Conservation (phyloP, 106 monocot species). For the Dendrobium catenatum region DNA sequence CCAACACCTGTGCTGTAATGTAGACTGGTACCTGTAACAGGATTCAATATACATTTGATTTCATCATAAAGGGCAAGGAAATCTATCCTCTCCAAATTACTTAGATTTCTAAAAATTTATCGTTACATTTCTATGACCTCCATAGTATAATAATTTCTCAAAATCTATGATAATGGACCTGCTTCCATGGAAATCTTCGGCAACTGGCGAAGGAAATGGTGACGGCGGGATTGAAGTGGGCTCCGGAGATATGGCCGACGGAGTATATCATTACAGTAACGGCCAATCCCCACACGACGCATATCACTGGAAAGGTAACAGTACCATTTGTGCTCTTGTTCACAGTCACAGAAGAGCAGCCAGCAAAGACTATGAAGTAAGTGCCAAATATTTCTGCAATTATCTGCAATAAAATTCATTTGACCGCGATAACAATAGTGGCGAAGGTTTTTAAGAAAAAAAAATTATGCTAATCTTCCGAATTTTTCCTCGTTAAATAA, state of each 20-base stretch:
- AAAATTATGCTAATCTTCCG: background rate
- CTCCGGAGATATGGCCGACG: constrained; percentile 87
- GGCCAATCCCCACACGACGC: constrained; percentile 71
- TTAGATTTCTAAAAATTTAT: too few species aligned
- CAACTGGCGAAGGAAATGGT: constrained; percentile 68
- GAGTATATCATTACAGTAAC: constrained; percentile 92
- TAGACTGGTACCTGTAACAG: constrained; percentile 50
- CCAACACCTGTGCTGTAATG: constrained; percentile 56
- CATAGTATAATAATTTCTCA: too few species aligned
- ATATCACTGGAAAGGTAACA: constrained; percentile 65
- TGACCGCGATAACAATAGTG: background rate
- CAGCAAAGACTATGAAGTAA: constrained; percentile 75
- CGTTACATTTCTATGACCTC: too few species aligned
- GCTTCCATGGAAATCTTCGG: constrained; percentile 69
- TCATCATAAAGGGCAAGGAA: background rate
- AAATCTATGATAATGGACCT: constrained; percentile 18
- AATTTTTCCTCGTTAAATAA: background rate
- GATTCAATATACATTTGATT: background rate
- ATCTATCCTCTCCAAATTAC: too few species aligned
- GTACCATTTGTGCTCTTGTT: constrained; percentile 39
- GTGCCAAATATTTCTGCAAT: constrained; percentile 78
- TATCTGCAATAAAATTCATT: constrained; percentile 24
- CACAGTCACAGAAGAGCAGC: constrained; percentile 62
- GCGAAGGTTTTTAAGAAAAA: background rate
- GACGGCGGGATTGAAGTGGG: constrained; percentile 92